Base-by-base conservation (phyloP, 2,329 filamentous ascomycete genomes). In the Chrysoporthe puriensis region DNA sequence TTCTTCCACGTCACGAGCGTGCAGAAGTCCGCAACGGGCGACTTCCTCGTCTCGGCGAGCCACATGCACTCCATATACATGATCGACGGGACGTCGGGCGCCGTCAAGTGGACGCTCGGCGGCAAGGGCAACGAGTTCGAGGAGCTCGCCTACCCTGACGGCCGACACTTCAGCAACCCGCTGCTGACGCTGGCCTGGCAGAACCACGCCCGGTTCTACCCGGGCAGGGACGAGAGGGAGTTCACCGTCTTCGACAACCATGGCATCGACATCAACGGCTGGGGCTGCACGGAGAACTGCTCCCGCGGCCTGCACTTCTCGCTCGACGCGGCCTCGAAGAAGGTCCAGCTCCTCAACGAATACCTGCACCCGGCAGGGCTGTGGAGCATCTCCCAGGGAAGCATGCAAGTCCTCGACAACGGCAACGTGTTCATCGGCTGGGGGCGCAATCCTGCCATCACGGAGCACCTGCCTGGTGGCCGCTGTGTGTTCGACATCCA, bases 1-100 rank as follows among this genome's bases (percentile, higher is more conserved):
- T 86, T 81, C 69, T 86, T 86, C 73, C 84, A 86, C 73, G 81
- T 88, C 74, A 86, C 87, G 75, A 83, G 83, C 46, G 76, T 88
- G 36, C 82, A 85, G 71, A 86, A 86, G 72, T 80, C 82, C 65
- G 71, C 74, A 0, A 70, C 78, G 0, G 83, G 84, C 6, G 82
- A 87, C 71, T 88, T 85, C 66, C 74, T 88, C 13, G 77, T 88
- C 44, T 87, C 84, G 0, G 79, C 81, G 0, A 81, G 84, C 1
- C 80, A 86, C 72, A 78, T 80, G 63, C 81, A 81, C 71, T 78
- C 80, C 21, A 76, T 87, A 13, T 79, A 77, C 42, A 80, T 80
- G 63, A 80, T 88, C 71, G 81, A 82, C 67, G 77, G 79, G 16
- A 76, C 76, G 8, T 80, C 81, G 4, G 84, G 85, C 52, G 75